phyloP scores from a whole-genome alignment of 257 asterid genomes.

The Solanum pennellii region DNA sequence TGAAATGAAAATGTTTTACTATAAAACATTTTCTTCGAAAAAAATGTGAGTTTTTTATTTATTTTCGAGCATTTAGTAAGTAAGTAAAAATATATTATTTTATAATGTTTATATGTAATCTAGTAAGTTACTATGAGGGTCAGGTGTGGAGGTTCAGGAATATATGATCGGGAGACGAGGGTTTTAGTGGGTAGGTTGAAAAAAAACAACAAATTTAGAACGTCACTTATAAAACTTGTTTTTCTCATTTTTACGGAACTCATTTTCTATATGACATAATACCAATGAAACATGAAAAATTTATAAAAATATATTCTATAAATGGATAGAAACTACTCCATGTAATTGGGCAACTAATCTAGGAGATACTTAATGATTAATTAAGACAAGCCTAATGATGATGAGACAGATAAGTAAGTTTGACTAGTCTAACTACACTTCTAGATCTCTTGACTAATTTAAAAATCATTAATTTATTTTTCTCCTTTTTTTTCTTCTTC shows the following conservation, averaged over 20 bases:
- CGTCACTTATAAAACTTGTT: background rate
- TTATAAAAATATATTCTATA: background rate
- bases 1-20: background rate
- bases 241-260: background rate
- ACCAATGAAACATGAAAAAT: background rate
- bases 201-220: background rate
- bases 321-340: background rate
- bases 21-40: background rate
- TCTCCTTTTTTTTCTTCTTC: background rate
- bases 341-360: background rate
- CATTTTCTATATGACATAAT: background rate
- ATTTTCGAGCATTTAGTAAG: background rate
- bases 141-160: background rate
- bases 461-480: background rate
- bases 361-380: background rate
- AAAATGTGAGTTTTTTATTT: fast-evolving
- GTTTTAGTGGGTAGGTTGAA: fast-evolving
- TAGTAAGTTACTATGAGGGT: background rate
- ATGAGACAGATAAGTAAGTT: background rate
- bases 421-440: background rate
- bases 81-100: background rate
- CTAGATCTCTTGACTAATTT: background rate
- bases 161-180: background rate
- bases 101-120: background rate
- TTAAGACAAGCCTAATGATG: background rate